These are phyloP conservation scores for Neoarthrinium moseri DNA, from an alignment of 2,329 filamentous ascomycete genomes.

Conservation along the genomic window DNA sequence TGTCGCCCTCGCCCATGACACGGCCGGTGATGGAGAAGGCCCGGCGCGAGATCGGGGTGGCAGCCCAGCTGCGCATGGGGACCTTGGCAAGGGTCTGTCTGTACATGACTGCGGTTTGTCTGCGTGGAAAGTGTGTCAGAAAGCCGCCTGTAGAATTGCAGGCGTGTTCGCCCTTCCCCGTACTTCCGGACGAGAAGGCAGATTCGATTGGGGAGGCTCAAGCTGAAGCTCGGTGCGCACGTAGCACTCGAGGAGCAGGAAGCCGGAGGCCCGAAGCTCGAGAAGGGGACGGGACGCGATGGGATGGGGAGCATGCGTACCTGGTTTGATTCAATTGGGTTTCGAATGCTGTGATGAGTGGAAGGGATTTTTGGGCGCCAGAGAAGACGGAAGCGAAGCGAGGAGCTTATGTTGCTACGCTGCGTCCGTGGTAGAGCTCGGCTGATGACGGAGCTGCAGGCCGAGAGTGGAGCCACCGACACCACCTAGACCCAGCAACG, in stretches of 20 bases:
- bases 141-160: too few species aligned
- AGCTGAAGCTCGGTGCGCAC: too few species aligned
- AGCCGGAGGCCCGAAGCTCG: too few species aligned
- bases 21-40: conserved; percentile 64
- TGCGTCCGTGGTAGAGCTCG: background rate
- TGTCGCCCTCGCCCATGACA: conserved; percentile 69
- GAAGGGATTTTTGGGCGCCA: too few species aligned
- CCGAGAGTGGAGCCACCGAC: conserved; percentile 4
- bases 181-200: too few species aligned
- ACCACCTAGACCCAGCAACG: background rate
- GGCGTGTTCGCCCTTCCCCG: too few species aligned
- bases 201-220: too few species aligned
- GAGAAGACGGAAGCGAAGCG: background rate
- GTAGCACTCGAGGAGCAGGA: conserved; percentile 2
- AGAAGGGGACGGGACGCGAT: too few species aligned
- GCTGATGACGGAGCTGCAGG: conserved; percentile 7
- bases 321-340: background rate
- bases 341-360: background rate
- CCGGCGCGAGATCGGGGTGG: conserved; percentile 44
- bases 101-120: conserved; percentile 54
- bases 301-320: background rate
- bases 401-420: background rate
- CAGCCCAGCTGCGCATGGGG: conserved; percentile 52
- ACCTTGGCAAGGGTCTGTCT: conserved; percentile 61
- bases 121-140: background rate